These are phyloP conservation scores for Neurospora discreta DNA, from an alignment of 495 filamentous ascomycete genomes.

Conservation along the genomic window DNA sequence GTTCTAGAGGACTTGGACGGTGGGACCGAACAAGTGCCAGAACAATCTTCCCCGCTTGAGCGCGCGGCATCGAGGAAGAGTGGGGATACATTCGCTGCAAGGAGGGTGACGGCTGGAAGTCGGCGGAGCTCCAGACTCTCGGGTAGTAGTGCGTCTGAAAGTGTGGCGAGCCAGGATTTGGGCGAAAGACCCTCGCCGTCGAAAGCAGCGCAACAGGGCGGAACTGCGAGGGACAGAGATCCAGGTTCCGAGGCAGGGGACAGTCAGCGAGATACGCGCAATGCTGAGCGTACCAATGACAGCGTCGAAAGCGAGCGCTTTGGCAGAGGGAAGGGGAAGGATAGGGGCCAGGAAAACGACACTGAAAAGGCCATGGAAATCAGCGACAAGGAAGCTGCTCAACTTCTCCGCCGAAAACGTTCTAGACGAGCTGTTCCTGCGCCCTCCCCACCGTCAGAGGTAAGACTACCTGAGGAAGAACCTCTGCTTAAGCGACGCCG, in stretches of 20 bases:
- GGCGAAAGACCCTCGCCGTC: background rate
- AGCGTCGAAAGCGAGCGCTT: constrained; percentile 8
- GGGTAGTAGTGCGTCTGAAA: constrained; percentile 1
- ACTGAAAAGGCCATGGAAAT: constrained; percentile 20
- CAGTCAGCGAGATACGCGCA: constrained; percentile 13
- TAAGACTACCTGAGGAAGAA: constrained; percentile 9
- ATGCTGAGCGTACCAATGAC: constrained; percentile 3
- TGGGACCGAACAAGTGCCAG: constrained; percentile 1
- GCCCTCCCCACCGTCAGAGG: constrained; percentile 21
- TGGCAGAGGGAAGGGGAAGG: constrained; percentile 13
- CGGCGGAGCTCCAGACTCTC: constrained; percentile 7
- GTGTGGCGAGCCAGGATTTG: background rate
- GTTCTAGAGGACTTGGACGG: constrained; percentile 17
- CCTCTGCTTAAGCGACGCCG: constrained; percentile 25
- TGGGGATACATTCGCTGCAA: background rate
- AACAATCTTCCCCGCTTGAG: constrained; percentile 31
- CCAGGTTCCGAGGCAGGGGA: constrained; percentile 1
- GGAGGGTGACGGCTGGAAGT: background rate
- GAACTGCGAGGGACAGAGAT: background rate
- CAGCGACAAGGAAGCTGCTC: constrained; percentile 24
- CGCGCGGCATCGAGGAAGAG: constrained; percentile 19
- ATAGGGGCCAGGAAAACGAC: constrained; percentile 10
- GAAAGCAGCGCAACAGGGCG: background rate
- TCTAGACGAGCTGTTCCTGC: constrained; percentile 20
- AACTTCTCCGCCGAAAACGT: constrained; percentile 25